phyloP scores from a whole-genome alignment of 164 flowering plant genomes.

The Litsea cubeba region DNA sequence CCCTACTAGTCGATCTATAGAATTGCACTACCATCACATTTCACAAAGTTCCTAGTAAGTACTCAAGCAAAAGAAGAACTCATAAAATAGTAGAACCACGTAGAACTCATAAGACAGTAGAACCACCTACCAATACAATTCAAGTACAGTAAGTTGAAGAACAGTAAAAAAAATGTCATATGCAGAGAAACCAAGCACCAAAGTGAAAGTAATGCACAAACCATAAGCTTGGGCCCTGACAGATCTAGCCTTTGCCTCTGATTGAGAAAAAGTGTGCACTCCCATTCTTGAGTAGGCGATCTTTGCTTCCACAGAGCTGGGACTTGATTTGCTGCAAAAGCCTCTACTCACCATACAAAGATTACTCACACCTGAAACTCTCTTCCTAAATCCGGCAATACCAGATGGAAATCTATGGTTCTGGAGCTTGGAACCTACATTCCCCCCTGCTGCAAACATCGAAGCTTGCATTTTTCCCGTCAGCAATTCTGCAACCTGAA shows the following conservation, averaged over 20 bases:
- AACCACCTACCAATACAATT: background rate
- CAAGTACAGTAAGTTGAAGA: background rate
- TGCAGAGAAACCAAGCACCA: background rate
- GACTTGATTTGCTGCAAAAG: slow-evolving; percentile 21
- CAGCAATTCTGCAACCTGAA: background rate
- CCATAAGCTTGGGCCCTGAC: slow-evolving; percentile 64
- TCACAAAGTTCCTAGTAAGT: background rate
- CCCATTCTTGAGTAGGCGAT: slow-evolving; percentile 27
- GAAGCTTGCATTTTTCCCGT: slow-evolving; percentile 59
- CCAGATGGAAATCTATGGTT: slow-evolving; percentile 23
- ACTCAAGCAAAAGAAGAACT: too few species aligned
- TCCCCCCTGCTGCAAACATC: slow-evolving; percentile 28
- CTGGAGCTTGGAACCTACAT: slow-evolving; percentile 29
- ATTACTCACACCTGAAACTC: slow-evolving; percentile 16
- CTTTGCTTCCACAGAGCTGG: slow-evolving; percentile 44
- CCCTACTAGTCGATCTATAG: background rate
- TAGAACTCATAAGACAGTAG: background rate
- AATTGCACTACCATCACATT: background rate
- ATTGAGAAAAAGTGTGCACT: slow-evolving; percentile 26
- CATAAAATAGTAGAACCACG: background rate
- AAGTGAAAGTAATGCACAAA: slow-evolving; percentile 18
- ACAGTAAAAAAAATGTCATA: background rate
- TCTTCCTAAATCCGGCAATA: slow-evolving; percentile 15
- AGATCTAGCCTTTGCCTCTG: slow-evolving; percentile 51
- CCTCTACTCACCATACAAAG: slow-evolving; percentile 19